Conservation (phyloP, 2,329 filamentous ascomycete genomes). For the Verticillium nubilum region DNA sequence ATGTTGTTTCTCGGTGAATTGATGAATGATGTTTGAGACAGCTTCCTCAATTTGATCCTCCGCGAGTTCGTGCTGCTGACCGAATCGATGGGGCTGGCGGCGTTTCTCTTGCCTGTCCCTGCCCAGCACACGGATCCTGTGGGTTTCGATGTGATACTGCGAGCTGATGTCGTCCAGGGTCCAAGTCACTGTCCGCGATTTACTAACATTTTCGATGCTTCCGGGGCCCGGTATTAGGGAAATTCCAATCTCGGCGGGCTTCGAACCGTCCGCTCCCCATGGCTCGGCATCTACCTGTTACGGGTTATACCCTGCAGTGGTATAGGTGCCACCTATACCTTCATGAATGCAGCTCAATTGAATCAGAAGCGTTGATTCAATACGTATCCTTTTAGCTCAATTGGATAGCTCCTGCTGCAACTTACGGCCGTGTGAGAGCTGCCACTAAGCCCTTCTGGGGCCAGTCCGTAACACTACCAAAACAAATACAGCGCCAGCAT, state of each 20-base stretch:
- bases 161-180: neutral
- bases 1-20: neutral
- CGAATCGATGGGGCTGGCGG: neutral
- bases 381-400: too few species aligned
- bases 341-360: too few species aligned
- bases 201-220: neutral
- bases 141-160: neutral
- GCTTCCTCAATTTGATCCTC: neutral
- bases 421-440: too few species aligned
- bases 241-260: neutral
- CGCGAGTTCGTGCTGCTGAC: neutral
- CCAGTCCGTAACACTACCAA: too few species aligned
- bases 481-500: neutral
- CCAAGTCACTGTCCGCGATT: neutral
- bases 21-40: neutral
- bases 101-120: neutral
- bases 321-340: too few species aligned
- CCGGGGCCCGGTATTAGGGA: neutral
- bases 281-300: conserved; percentile 1
- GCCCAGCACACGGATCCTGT: neutral
- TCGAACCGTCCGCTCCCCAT: neutral
- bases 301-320: too few species aligned
- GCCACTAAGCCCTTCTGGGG: too few species aligned
- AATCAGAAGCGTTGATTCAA: too few species aligned
- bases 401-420: too few species aligned